A percentile compares a stretch with the other conserved stretches of the same genome.
Evolutionary conservation across 495 filamentous ascomycete genomes (phyloP).

Genomic region (Daldinia childiae): DNA sequence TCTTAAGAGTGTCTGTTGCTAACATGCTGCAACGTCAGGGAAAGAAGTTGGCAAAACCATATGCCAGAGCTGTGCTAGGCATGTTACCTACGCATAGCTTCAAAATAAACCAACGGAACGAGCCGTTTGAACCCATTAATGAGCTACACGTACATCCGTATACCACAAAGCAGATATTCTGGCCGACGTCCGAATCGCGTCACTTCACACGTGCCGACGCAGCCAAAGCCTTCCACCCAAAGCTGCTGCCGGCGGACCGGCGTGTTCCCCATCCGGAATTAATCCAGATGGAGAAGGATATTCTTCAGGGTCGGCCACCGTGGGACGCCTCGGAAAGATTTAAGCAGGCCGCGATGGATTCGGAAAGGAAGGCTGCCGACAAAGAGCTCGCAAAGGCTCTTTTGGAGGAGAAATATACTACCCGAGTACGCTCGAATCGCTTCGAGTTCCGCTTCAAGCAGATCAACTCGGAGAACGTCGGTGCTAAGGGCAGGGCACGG

Average conservation of each 20-base stretch:
- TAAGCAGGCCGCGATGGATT: conserved; percentile 46
- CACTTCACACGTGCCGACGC: conserved; percentile 90
- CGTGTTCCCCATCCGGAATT: conserved; percentile 92
- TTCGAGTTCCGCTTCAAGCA: conserved; percentile 87
- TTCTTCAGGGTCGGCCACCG: conserved; percentile 47
- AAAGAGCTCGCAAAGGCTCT: conserved; percentile 54
- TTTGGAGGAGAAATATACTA: conserved; percentile 54
- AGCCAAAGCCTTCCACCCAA: conserved; percentile 77
- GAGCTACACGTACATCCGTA: conserved; percentile 84
- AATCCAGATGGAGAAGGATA: conserved; percentile 67
- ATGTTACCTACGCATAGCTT: conserved; percentile 75
- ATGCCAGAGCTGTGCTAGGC: conserved; percentile 74
- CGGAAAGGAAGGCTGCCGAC: conserved; percentile 47
- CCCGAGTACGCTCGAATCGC: conserved; percentile 57
- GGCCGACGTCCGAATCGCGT: conserved; percentile 88
- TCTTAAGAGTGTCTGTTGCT: conserved; percentile 4
- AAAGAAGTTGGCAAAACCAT: conserved; percentile 78
- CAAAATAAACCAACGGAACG: conserved; percentile 23
- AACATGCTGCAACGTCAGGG: conserved; percentile 60
- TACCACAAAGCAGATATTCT: conserved; percentile 86
- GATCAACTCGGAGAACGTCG: conserved; percentile 58
- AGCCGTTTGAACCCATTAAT: conserved; percentile 85
- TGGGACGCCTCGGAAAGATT: conserved; percentile 51
- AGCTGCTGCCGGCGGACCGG: conserved; percentile 81
- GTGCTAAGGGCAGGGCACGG: conserved; percentile 59